Evolutionary conservation across 169 alveolate genomes (phyloP).

Genomic region (Eimeria acervulina): DNA sequence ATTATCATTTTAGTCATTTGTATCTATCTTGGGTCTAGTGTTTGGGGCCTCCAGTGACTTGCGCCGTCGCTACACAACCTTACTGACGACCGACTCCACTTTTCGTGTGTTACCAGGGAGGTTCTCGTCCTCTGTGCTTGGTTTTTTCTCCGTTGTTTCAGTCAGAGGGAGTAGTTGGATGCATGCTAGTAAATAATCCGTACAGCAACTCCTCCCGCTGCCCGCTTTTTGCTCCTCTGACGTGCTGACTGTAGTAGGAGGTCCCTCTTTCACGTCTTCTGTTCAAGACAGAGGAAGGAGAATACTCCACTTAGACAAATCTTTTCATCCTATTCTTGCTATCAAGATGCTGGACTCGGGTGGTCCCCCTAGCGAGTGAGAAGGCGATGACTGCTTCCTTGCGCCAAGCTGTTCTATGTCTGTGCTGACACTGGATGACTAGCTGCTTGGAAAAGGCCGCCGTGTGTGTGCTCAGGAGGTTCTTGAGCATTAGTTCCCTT

Average conservation of each 20-base stretch:
- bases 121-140: not conserved
- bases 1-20: not conserved
- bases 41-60: not conserved
- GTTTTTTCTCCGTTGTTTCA: not conserved
- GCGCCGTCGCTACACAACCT: not conserved
- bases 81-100: too few species aligned
- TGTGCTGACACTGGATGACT: not conserved
- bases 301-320: not conserved
- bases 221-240: not conserved
- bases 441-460: not conserved
- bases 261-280: not conserved
- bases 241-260: not conserved
- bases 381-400: not conserved
- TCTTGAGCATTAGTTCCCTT: slow-evolving; percentile 63
- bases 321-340: not conserved
- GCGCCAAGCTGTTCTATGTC: not conserved
- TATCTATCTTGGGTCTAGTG: not conserved
- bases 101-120: not conserved
- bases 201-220: not conserved
- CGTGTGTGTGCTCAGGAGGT: slow-evolving; percentile 28
- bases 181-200: not conserved
- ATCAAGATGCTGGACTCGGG: slow-evolving; percentile 29
- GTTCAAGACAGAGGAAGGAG: not conserved
- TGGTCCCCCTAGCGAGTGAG: slow-evolving; percentile 61
- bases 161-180: not conserved